phyloP scores from a whole-genome alignment of 1,284 basidiomycete species.

The Ganoderma resinaceum region DNA sequence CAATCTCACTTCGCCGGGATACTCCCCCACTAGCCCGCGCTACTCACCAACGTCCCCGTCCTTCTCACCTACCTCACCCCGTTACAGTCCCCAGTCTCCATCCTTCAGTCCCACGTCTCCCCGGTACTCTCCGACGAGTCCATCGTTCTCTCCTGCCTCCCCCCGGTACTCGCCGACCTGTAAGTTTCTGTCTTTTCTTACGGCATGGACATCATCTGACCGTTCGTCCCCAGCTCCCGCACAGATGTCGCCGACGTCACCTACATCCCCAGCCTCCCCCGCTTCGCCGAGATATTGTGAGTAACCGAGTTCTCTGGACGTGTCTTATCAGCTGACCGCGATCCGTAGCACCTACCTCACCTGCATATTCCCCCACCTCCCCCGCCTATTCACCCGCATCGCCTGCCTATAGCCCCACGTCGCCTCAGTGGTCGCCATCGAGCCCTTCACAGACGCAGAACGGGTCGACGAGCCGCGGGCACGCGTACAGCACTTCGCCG shows the following conservation, averaged over 20 bases:
- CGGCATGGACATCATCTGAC: neutral
- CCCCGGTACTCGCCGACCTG: conserved; percentile 84
- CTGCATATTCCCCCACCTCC: conserved; percentile 84
- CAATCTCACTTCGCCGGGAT: conserved; percentile 82
- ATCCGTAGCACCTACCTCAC: conserved; percentile 55
- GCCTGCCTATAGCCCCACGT: conserved; percentile 84
- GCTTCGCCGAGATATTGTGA: conserved; percentile 89
- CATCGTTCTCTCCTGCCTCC: conserved; percentile 87
- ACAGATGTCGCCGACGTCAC: conserved; percentile 85
- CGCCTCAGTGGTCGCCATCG: conserved; percentile 81
- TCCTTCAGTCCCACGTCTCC: conserved; percentile 89
- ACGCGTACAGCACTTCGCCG: conserved; percentile 60
- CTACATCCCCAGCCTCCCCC: conserved; percentile 84
- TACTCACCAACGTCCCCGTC: conserved; percentile 88
- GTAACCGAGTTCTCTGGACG: conserved; percentile 38
- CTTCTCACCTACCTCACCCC: conserved; percentile 86
- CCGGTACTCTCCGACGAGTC: conserved; percentile 85
- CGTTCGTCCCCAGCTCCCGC: conserved; percentile 56
- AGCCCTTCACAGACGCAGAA: conserved; percentile 70
- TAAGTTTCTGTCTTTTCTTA: conserved; percentile 47
- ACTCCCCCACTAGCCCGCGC: conserved; percentile 88
- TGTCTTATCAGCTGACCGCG: conserved; percentile 15
- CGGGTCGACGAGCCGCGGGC: conserved; percentile 46
- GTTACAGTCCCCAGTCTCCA: conserved; percentile 84
- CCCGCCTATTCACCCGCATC: conserved; percentile 81